These are phyloP conservation scores for Starmerella bombi DNA, from an alignment of 805 yeast species.

Conservation along the genomic window DNA sequence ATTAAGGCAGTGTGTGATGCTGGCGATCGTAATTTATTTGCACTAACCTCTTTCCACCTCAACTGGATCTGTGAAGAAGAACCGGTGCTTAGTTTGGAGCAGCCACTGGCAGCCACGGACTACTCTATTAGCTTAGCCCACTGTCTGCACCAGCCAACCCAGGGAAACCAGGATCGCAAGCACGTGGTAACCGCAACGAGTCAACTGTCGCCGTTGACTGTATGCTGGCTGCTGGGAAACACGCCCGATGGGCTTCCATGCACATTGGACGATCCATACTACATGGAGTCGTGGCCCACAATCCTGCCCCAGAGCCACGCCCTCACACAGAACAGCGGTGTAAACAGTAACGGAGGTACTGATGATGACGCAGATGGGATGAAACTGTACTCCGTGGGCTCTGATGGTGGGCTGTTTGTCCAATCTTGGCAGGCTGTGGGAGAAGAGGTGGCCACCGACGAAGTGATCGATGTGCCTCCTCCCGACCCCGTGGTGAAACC, in stretches of 20 bases:
- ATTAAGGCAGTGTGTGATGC: slow-evolving; percentile 14
- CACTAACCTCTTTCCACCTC: slow-evolving; percentile 56
- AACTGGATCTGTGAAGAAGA: slow-evolving; percentile 36
- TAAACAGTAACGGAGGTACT: too few species aligned
- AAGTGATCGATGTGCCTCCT: slow-evolving; percentile 6
- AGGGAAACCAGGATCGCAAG: slow-evolving; percentile 21
- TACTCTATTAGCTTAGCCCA: slow-evolving; percentile 34
- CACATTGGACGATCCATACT: slow-evolving; percentile 22
- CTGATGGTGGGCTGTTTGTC: slow-evolving; percentile 18
- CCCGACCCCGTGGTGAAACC: slow-evolving; percentile 1
- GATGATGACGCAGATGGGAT: neutral
- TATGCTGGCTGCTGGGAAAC: slow-evolving; percentile 30
- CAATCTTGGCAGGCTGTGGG: slow-evolving; percentile 10
- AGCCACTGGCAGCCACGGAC: slow-evolving; percentile 44
- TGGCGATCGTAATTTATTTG: slow-evolving; percentile 29
- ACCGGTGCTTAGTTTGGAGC: slow-evolving; percentile 57
- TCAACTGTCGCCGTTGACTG: slow-evolving; percentile 25
- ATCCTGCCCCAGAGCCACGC: slow-evolving; percentile 18
- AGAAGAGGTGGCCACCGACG: neutral
- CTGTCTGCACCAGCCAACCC: too few species aligned
- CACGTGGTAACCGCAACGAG: slow-evolving; percentile 25
- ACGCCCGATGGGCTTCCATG: slow-evolving; percentile 28
- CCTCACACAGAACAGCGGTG: neutral
- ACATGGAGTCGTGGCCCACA: slow-evolving; percentile 19
- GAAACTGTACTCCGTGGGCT: slow-evolving; percentile 11